Base-by-base conservation (phyloP, 257 asterid species). In the Capsicum baccatum region DNA sequence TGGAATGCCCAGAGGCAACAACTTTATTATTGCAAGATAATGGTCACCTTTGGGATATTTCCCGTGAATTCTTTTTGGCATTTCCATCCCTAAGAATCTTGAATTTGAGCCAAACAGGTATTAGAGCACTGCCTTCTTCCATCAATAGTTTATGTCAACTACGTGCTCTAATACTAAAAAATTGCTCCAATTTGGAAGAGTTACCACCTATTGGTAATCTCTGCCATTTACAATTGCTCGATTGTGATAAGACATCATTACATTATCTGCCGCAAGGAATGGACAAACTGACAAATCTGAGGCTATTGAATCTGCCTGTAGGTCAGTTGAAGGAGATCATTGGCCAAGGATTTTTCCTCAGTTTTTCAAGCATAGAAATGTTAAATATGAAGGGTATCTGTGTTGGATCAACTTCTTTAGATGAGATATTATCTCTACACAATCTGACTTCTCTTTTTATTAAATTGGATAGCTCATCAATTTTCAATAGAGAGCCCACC, bases 171-270 rank as follows among this genome's bases (percentile, higher is more conserved):
- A 82, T 84, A 50, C 62, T 87, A 48, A 1, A 17, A 21, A 0
- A 8, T 2, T 87, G 89, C 13, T 0, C 0, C 0, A 0, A 0
- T 14, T 47, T 87, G 10, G 17, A 3, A 17, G 82, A 81, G 42
- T 63, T 84, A 17, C 89, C 84, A 16, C 14, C 87, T 44, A 80
- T 87, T 33, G 73, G 47, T 66, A 2, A 63, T 39, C 73, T 86
- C 35, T 4, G 56, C 7, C 83, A 84, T 26, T 83, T 84, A 15
- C 83, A 73, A 42, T 26, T 87, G 47, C 87, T 87, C 0, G 83
- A 76, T 59, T 85, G 87, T 48, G 14, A 16, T 54, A 1, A 8
- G 6, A 84, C 84, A 35, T 3, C 6, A 10, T 79, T 87, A 47
- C 6, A 5, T 9, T 7, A n/a, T 14, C 37, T 82, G 58, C 87